Evolutionary conservation across 306 rosid species (phyloP), one percentile per base, ranked within the genome.

Genomic region (Pyrus pyrifolia): DNA sequence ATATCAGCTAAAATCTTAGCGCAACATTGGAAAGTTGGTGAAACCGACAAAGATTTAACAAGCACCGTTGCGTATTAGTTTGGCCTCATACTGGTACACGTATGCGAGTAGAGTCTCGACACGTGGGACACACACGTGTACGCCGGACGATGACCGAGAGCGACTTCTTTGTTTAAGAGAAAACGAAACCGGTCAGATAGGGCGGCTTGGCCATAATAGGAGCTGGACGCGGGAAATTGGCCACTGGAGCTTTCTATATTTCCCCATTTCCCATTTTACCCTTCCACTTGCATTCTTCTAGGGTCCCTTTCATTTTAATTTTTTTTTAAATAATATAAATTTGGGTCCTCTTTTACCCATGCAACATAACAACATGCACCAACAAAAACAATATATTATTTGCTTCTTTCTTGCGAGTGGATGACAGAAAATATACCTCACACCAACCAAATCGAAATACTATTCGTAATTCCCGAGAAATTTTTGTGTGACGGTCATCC

Each of bases 111-210:
- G 46, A 4, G 38, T 23, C 14, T n/a, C 6, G 53, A 65, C 82
- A 67, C 65, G 78, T 70, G 80, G 30, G 27, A 21, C 19, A 11
- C 53, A 74, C 80, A 65, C 77, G 75, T 77, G 79, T 67, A 12
- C 2, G 49, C 27, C 58, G 67, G 25, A 30, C 52, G 11, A 62
- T 8, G 5, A 22, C 18, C 1, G 75, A 75, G n/a, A 46, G 57
- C n/a, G 58, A 75, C 62, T 13, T 38, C 19, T n/a, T 30, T 63
- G 17, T 60, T 60, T 25, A 11, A 17, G 4, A 9, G 80, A 70
- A 62, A 76, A 49, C 19, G 79, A 79, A 59, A 76, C 38, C 3
- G 85, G 87, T 86, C 85, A 86, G 81, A 78, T 22, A 29, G 81
- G 85, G 89, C 89, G 89, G 89, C 76, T 42, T 22, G 11, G 67